A percentile compares a stretch with the other conserved stretches of the same genome.
Evolutionary conservation across 176 grass and related monocot genomes (phyloP).

Genomic region (Triticum dicoccoides): DNA sequence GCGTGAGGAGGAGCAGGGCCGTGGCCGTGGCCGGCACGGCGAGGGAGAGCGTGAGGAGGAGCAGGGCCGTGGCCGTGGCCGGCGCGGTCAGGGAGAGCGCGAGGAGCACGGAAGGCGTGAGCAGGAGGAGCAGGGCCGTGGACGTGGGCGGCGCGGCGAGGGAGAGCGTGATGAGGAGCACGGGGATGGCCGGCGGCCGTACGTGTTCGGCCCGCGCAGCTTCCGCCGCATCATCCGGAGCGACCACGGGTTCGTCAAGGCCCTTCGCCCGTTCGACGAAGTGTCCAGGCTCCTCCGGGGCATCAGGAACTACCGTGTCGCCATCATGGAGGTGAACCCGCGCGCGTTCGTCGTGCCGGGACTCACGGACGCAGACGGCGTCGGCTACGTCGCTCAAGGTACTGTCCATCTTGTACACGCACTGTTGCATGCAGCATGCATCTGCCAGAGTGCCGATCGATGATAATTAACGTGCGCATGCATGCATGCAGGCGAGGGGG

Average conservation of each 20-base stretch:
- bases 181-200: slow-evolving; percentile 17
- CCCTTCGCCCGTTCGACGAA: slow-evolving; percentile 51
- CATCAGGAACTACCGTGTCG: slow-evolving; percentile 70
- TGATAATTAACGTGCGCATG: not conserved
- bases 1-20: not conserved
- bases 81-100: not conserved
- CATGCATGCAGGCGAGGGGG: slow-evolving; percentile 45
- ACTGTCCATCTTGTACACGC: not conserved
- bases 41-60: not conserved
- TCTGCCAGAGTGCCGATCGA: not conserved
- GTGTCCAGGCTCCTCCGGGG: slow-evolving; percentile 56
- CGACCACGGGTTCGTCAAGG: slow-evolving; percentile 48
- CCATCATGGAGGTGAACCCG: slow-evolving; percentile 52
- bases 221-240: slow-evolving; percentile 33
- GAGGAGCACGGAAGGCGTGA: not conserved
- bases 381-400: slow-evolving; percentile 72
- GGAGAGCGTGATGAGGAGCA: not conserved
- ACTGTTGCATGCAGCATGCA: not conserved
- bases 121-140: not conserved
- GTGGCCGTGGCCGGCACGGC: not conserved
- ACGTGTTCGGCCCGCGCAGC: slow-evolving; percentile 54
- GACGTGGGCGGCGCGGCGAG: not conserved
- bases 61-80: not conserved
- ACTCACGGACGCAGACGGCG: slow-evolving; percentile 54
- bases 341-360: slow-evolving; percentile 59